Evolutionary conservation across 2,329 filamentous ascomycete species (phyloP), one percentile per base, ranked within the genome.

Genomic region (Malbranchea zuffiana): DNA sequence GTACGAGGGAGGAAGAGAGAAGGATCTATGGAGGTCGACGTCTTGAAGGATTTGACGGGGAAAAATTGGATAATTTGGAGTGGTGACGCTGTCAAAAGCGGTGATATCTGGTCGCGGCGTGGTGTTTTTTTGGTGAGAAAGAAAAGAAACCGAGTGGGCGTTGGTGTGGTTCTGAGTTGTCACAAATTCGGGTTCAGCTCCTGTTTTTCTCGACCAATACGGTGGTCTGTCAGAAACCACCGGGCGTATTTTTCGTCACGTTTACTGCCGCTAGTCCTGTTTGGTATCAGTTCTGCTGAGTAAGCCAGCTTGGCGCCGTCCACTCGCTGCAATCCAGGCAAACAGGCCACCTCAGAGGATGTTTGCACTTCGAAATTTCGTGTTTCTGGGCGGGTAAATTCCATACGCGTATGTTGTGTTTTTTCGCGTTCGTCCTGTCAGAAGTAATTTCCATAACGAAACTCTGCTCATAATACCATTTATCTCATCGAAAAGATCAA

Each of bases 1-100:
- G 26, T 29, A 34, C 43, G 37, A 37, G 36, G 50, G 40, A 45
- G 50, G 35, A 47, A 43, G 49, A 47, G 46, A 24, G 38, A 37
- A 17, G 28, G 41, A 40, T 44, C 44, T 32, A 44, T 37, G 27
- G 38, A 32, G 32, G 44, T 47, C 35, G 44, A 46, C 32, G 42
- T 42, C 28, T 40, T 44, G 42, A 39, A 38, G 26, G 30, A 31
- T 37, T 32, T 48, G 47, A 41, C 16, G 24, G 16, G 28, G 10
- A 20, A 8, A 12, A 24, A n/a, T n/a, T n/a, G n/a, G n/a, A n/a
- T n/a, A n/a, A n/a, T n/a, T n/a, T n/a, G n/a, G n/a, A n/a, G n/a
- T n/a, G n/a, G n/a, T n/a, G n/a, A n/a, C n/a, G n/a, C n/a, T n/a
- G n/a, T n/a, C n/a, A n/a, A n/a, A n/a, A n/a, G n/a, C n/a, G n/a